These are phyloP conservation scores for Leishmania lainsoni DNA, from an alignment of 208 protist genomes.

Conservation along the genomic window DNA sequence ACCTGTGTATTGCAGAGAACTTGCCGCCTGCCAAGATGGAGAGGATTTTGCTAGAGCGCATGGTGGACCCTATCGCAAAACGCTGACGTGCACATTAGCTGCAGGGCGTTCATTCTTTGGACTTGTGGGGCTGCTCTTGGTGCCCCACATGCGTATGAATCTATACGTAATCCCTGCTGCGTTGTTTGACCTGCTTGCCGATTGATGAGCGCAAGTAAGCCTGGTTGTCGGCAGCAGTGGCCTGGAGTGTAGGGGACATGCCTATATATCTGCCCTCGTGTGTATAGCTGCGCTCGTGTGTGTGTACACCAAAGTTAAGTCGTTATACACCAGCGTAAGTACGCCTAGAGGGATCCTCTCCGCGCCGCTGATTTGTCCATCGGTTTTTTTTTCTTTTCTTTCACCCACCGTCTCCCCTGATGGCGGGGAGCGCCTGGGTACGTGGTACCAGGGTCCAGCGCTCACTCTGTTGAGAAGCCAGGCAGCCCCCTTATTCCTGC, in stretches of 20 bases:
- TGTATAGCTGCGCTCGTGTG: not conserved
- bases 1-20: conserved; percentile 82
- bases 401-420: not conserved
- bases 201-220: not conserved
- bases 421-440: not conserved
- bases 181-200: not conserved
- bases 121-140: not conserved
- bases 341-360: not conserved
- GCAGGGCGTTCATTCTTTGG: not conserved
- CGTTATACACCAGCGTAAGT: not conserved
- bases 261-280: not conserved
- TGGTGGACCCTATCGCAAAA: conserved; percentile 66
- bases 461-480: not conserved
- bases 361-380: not conserved
- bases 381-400: not conserved
- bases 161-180: not conserved
- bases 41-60: conserved; percentile 75
- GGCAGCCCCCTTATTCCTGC: not conserved
- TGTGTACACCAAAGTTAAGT: not conserved
- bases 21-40: conserved; percentile 77
- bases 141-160: not conserved
- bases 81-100: conserved; percentile 10
- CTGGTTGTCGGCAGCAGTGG: not conserved
- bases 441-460: not conserved
- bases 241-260: not conserved